Conservation (phyloP, 768 basidiomycete genomes). For the Psilocybe subaeruginosa region DNA sequence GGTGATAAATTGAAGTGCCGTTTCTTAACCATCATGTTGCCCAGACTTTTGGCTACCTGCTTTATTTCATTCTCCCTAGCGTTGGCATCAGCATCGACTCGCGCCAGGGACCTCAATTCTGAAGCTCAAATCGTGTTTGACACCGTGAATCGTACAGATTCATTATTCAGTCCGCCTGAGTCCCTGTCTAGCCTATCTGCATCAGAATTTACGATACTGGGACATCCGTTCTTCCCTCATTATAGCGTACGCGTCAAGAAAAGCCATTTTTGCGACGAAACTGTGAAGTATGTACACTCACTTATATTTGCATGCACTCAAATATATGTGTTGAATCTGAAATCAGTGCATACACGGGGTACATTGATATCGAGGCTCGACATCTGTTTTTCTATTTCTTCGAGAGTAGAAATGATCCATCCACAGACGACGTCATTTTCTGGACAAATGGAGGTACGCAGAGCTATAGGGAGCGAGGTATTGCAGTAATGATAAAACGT, state of each 20-base stretch:
- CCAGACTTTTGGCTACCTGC: no score
- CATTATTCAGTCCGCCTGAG: conserved; percentile 9
- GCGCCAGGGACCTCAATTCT: no score
- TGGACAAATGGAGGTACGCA: conserved; percentile 52
- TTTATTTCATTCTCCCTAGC: no score
- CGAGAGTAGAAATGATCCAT: conserved; percentile 65
- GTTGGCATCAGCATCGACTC: no score
- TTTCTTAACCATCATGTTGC: no score
- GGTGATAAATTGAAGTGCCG: no score
- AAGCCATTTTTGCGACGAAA: conserved; percentile 55
- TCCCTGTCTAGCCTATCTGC: conserved; percentile 32
- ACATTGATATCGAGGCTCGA: conserved; percentile 64
- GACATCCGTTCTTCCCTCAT: conserved; percentile 53
- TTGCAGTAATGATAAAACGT: no score
- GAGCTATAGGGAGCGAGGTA: no score
- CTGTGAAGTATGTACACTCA: conserved; percentile 44
- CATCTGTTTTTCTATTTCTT: conserved; percentile 82
- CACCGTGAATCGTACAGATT: no score
- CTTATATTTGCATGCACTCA: background rate
- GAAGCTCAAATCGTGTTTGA: no score
- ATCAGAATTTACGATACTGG: conserved; percentile 36
- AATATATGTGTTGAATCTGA: background rate
- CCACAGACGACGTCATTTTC: conserved; percentile 63
- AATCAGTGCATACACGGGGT: conserved; percentile 23
- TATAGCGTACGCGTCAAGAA: conserved; percentile 62